Evolutionary conservation across 176 grass and related monocot species (phyloP), one percentile per base, ranked within the genome.

Genomic region (Oryza glaberrima): DNA sequence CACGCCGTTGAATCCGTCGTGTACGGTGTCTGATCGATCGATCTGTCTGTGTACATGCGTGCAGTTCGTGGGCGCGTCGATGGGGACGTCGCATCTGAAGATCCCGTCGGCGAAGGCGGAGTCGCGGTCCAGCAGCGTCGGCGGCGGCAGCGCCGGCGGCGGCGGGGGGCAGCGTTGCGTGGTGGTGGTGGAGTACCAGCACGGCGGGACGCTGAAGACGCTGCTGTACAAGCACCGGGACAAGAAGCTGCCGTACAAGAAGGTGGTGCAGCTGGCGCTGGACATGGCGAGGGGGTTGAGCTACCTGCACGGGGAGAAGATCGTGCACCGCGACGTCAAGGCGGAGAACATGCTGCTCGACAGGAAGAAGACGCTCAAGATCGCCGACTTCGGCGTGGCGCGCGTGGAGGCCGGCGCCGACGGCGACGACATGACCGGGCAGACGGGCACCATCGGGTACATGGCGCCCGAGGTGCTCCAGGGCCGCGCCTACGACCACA

Each of bases 381-480:
- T 98, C 73, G 93, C 96, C 14, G 93, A 95, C 87, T 98, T 98
- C 25, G 93, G 96, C 0, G 93, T 98, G 46, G 96, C 93, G 5
- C 91, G 93, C 11, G 96, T 95, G 43, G 93, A 98, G 89, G 93
- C 58, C 19, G 9, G 20, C 88, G n/a, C 82, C 80, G 75, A 77
- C n/a, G 60, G 85, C 75, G 84, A 82, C 9, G 89, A 98, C 66
- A 91, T 95, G 87, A 98, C 95, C 4, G 96, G 93, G 32, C 87
- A 95, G 89, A 98, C 96, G 3, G 96, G 91, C 74, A 98, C 96
- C 17, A 78, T 95, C 0, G 88, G 91, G 0, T 98, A 95, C 64
- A 98, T 98, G 93, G 93, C 96, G 23, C 96, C 96, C 0, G 96
- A 98, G 93, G 95, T 98, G 71, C 91, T 98, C 56, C 87, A 95